These are phyloP conservation scores for Ilyonectria destructans DNA, from an alignment of 2,329 filamentous ascomycete genomes.

Conservation along the genomic window DNA sequence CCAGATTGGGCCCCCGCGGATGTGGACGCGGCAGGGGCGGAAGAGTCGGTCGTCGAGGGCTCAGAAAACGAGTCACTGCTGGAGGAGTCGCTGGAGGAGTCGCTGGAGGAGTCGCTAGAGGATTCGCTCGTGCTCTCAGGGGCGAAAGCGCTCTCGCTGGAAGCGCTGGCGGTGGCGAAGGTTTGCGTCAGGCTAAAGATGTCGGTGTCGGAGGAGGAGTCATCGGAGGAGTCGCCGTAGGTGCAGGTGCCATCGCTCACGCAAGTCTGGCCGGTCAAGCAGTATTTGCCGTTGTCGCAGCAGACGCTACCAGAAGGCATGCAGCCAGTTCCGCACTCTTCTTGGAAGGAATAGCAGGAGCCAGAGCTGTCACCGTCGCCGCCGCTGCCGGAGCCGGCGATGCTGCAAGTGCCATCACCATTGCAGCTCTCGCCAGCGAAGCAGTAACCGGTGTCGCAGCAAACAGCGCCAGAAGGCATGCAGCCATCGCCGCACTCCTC, in stretches of 20 bases:
- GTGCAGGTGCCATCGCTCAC: conserved; percentile 35
- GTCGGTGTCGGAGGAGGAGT: not conserved
- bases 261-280: conserved; percentile 46
- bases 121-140: too few species aligned
- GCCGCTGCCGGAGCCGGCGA: conserved; percentile 30
- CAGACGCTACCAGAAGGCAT: conserved; percentile 43
- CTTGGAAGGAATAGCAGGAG: conserved; percentile 24
- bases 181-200: not conserved
- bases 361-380: conserved; percentile 36
- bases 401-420: conserved; percentile 42
- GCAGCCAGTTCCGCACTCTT: conserved; percentile 36
- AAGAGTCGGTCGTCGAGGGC: not conserved
- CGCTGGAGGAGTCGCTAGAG: not conserved
- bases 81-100: not conserved
- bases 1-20: conserved; percentile 5
- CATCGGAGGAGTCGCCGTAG: not conserved
- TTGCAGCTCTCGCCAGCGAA: conserved; percentile 46
- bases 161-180: not conserved
- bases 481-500: conserved; percentile 46
- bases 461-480: conserved; percentile 50
- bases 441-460: conserved; percentile 52
- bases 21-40: conserved; percentile 1
- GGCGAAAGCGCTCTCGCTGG: too few species aligned
- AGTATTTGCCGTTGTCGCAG: conserved; percentile 44
- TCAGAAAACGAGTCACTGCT: not conserved